Evolutionary conservation across 768 basidiomycete genomes (phyloP), one percentile per base, ranked within the genome.

Genomic region (Pisolithus microcarpus): DNA sequence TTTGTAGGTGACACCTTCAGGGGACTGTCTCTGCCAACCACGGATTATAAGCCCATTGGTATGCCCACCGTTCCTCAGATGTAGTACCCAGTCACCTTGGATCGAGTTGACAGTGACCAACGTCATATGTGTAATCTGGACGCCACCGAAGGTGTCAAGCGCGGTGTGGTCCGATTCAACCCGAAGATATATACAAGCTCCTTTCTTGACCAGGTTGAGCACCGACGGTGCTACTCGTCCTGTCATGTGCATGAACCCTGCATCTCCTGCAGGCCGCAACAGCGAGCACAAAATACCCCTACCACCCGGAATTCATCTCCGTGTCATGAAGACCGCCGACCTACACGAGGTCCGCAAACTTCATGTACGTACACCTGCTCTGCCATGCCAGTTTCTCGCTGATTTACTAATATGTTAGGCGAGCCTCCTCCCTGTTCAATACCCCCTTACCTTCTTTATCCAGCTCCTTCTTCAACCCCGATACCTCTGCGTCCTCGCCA

Each of bases 381-480:
- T 43, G 2, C 28, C 30, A 6, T n/a, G 13, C 40, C 7, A 5
- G 15, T 8, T 28, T 19, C 40, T 11, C 26, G 11, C 31, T 21
- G 28, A 48, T 19, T 11, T 7, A 31, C 10, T 37, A 39, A 23
- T 18, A 23, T n/a, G 19, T 3, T 39, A 66, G 65, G 58, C 52
- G 28, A 55, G 42, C 30, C 59, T 66, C 34, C 54, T 66, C 8
- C 61, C 65, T 10, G 50, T 58, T 44, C 52, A 61, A 45, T 66
- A 66, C 47, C 65, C 65, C 9, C 16, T 50, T 2, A 49, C 67
- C n/a, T 66, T 66, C 48, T 66, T 69, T 43, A 38, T 69, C 21
- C 65, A 66, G 34, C 63, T 66, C 18, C 58, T 69, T 8, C 47
- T 69, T 7, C 61, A 67, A 9, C 54, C 65, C 1, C 52, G 52